These are phyloP conservation scores for Fusarium sp. DNA, from an alignment of 2,329 filamentous ascomycete genomes.

Conservation along the genomic window DNA sequence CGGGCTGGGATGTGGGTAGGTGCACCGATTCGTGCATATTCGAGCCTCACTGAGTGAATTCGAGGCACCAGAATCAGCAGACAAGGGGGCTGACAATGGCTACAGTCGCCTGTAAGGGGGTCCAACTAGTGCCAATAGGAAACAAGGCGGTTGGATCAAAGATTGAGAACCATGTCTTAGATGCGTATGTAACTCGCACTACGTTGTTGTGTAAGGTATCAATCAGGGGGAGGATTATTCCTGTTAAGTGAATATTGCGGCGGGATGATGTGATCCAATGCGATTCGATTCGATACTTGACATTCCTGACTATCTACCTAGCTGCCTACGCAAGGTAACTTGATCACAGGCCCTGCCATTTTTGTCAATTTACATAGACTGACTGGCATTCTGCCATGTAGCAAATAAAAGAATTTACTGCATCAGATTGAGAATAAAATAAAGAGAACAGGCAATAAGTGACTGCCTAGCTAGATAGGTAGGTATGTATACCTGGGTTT, in stretches of 20 bases:
- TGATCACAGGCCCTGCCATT: constrained; percentile 17
- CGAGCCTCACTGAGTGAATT: constrained; percentile 27
- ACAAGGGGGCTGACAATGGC: constrained; percentile 27
- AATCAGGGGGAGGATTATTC: constrained; percentile 12
- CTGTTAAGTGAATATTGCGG: constrained; percentile 32
- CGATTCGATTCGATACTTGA: constrained; percentile 3
- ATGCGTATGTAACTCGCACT: neutral
- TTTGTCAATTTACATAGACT: neutral
- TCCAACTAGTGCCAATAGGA: constrained; percentile 8
- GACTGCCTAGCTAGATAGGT: neutral
- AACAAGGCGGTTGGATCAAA: constrained; percentile 12
- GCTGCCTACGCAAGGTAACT: neutral
- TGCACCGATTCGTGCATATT: constrained; percentile 40
- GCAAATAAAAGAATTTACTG: neutral
- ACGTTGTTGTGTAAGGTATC: neutral
- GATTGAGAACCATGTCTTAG: constrained; percentile 17
- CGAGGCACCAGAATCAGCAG: constrained; percentile 10
- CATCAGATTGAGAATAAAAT: neutral
- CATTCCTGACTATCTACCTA: constrained; percentile 4
- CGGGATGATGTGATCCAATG: constrained; percentile 9
- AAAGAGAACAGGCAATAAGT: neutral
- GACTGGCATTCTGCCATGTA: neutral
- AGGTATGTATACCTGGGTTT: neutral
- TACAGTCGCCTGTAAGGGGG: constrained; percentile 35
- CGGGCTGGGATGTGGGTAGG: constrained; percentile 28